A percentile compares a stretch with the other conserved stretches of the same genome.
phyloP scores from a whole-genome alignment of 768 basidiomycete species.

The Mycena latifolia region DNA sequence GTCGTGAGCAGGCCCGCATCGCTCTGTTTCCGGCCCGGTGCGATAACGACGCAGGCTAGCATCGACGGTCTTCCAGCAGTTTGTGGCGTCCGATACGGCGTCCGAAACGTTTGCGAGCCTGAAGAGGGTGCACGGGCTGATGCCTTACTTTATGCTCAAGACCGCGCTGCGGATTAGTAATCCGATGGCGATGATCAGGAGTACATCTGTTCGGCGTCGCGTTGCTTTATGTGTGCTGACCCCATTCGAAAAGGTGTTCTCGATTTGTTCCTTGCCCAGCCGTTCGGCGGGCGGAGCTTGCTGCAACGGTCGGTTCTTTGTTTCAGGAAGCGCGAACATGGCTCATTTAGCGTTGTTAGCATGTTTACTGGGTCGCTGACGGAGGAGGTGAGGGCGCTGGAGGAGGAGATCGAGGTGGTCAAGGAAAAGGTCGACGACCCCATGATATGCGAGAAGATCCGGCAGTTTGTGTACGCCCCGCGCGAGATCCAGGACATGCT shows the following conservation, averaged over 20 bases:
- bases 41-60: slow-evolving; percentile 72
- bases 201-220: slow-evolving; percentile 49
- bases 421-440: slow-evolving; percentile 92
- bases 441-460: slow-evolving; percentile 88
- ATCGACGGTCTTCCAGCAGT: slow-evolving; percentile 95
- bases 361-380: slow-evolving; percentile 96
- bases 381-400: slow-evolving; percentile 88
- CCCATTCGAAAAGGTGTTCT: slow-evolving; percentile 67
- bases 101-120: slow-evolving; percentile 89
- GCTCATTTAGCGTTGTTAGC: slow-evolving; percentile 51
- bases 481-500: slow-evolving; percentile 89
- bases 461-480: slow-evolving; percentile 87
- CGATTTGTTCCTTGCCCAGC: slow-evolving; percentile 96
- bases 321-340: neutral
- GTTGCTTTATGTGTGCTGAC: slow-evolving; percentile 12
- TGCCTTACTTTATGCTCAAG: slow-evolving; percentile 98
- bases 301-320: slow-evolving; percentile 77
- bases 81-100: slow-evolving; percentile 92
- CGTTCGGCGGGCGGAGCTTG: slow-evolving; percentile 93
- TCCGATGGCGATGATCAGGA: slow-evolving; percentile 96
- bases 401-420: slow-evolving; percentile 90
- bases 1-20: slow-evolving; percentile 70
- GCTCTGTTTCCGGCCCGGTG: neutral
- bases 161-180: slow-evolving; percentile 93
- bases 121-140: slow-evolving; percentile 94